Percentiles rank a stretch among this genome's conserved stretches.
These are phyloP conservation scores for Neonectria hederae DNA, from an alignment of 2,329 filamentous ascomycete species.

Conservation along the genomic window DNA sequence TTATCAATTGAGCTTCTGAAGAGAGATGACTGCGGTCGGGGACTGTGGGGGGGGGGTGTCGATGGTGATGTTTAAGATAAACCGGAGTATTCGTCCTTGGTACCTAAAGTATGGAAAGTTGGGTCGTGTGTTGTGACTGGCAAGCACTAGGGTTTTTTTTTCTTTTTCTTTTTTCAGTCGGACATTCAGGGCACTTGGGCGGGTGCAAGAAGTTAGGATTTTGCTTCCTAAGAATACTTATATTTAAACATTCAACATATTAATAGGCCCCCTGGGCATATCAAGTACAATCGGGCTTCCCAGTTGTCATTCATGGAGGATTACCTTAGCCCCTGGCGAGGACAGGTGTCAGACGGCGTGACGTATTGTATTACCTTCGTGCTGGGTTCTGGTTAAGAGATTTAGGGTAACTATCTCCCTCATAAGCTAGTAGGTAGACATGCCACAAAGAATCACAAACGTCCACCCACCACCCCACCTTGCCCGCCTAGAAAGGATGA, in stretches of 20 bases:
- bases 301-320: neutral
- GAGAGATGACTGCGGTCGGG: neutral
- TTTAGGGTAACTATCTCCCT: neutral
- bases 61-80: neutral
- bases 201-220: neutral
- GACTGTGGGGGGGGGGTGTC: too few species aligned
- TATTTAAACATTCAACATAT: neutral
- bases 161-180: neutral
- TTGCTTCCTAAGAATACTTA: too few species aligned
- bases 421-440: neutral
- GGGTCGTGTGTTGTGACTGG: neutral
- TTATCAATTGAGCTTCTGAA: conserved; percentile 37
- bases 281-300: neutral
- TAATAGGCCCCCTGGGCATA: neutral
- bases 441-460: too few species aligned
- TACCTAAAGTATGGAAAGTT: neutral
- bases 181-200: neutral
- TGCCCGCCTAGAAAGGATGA: conserved; percentile 11
- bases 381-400: too few species aligned
- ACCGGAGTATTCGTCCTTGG: neutral
- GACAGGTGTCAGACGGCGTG: neutral
- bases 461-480: too few species aligned
- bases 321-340: neutral
- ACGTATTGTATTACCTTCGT: neutral
- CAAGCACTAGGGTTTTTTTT: neutral